phyloP scores from a whole-genome alignment of 2,329 filamentous ascomycete species.

The Nemania sp. region DNA sequence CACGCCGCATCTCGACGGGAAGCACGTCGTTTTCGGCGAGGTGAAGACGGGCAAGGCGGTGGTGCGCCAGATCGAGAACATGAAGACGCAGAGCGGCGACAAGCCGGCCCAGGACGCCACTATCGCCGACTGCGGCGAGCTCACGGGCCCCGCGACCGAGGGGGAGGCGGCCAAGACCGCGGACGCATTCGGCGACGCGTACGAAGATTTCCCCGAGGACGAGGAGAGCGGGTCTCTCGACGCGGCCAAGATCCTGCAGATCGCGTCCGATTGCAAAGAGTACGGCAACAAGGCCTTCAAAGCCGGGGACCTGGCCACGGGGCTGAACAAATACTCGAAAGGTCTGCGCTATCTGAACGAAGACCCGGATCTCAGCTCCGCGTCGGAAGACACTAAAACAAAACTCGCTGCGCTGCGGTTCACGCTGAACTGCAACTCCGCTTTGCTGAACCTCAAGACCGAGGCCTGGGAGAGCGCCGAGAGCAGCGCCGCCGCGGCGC shows the following conservation, averaged over 20 bases:
- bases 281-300: conserved; percentile 95
- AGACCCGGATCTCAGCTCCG: conserved; percentile 67
- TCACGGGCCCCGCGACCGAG: conserved; percentile 69
- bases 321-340: conserved; percentile 92
- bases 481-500: conserved; percentile 71
- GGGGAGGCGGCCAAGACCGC: conserved; percentile 64
- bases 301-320: conserved; percentile 67
- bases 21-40: conserved; percentile 97
- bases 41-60: conserved; percentile 91
- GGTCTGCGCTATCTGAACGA: conserved; percentile 65
- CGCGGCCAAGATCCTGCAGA: conserved; percentile 71
- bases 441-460: conserved; percentile 83
- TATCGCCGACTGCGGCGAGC: conserved; percentile 84
- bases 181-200: conserved; percentile 84
- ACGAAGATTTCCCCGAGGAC: conserved; percentile 96
- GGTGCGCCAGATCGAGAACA: conserved; percentile 86
- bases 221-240: conserved; percentile 63
- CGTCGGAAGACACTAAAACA: conserved; percentile 66
- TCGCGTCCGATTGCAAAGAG: conserved; percentile 83
- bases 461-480: conserved; percentile 70
- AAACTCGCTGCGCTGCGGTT: conserved; percentile 77
- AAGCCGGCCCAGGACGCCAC: conserved; percentile 74
- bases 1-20: conserved; percentile 93
- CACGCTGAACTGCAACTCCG: conserved; percentile 84
- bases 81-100: conserved; percentile 75